These are phyloP conservation scores for Diplogelasinospora grovesii DNA, from an alignment of 495 filamentous ascomycete species.

Conservation along the genomic window DNA sequence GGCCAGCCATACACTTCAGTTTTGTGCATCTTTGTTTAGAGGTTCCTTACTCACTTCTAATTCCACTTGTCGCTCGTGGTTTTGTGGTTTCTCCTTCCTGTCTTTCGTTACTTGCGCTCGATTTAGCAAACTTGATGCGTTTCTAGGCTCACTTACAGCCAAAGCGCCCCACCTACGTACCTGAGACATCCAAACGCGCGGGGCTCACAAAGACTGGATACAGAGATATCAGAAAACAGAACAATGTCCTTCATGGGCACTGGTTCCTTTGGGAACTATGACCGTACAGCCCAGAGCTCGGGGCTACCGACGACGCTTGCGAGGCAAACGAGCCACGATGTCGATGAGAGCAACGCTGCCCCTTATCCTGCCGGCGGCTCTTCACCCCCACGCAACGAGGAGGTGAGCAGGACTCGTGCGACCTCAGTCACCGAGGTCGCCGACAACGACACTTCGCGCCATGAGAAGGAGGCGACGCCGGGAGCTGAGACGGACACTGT, in stretches of 20 bases:
- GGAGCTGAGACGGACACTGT: slow-evolving; percentile 18
- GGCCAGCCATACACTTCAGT: too few species aligned
- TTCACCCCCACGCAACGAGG: slow-evolving; percentile 17
- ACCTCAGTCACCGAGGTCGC: slow-evolving; percentile 30
- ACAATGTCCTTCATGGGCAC: slow-evolving; percentile 38
- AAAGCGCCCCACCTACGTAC: too few species aligned
- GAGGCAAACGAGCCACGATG: slow-evolving; percentile 20
- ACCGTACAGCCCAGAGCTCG: slow-evolving; percentile 34
- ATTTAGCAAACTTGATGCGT: too few species aligned
- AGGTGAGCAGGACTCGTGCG: slow-evolving; percentile 22
- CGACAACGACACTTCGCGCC: slow-evolving; percentile 12
- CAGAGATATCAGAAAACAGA: too few species aligned
- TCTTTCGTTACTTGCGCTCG: not conserved
- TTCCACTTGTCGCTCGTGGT: not conserved
- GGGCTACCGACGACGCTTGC: slow-evolving; percentile 18
- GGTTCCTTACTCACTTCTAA: not conserved
- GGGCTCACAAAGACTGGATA: too few species aligned
- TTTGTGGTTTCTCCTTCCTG: not conserved
- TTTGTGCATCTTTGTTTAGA: not conserved
- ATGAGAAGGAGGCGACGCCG: slow-evolving; percentile 19
- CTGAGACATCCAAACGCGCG: too few species aligned
- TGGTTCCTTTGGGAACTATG: slow-evolving; percentile 38
- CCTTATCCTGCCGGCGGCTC: slow-evolving; percentile 5
- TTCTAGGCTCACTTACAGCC: too few species aligned
- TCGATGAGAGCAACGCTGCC: slow-evolving; percentile 7